phyloP scores from a whole-genome alignment of 495 filamentous ascomycete species.

The Aspergillus bertholletiae region DNA sequence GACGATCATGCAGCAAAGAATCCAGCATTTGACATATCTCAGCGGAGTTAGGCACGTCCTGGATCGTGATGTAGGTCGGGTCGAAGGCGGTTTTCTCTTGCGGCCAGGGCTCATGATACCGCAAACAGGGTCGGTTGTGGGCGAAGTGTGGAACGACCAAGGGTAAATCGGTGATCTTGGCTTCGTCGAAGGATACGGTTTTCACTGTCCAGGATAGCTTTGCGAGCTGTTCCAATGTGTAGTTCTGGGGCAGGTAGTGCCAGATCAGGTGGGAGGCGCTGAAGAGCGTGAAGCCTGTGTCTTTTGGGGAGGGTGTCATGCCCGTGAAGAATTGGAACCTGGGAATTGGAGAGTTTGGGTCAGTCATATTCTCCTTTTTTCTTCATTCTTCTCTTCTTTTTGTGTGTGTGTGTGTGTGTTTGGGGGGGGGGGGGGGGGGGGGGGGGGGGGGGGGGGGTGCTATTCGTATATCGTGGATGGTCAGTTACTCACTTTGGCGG shows the following conservation, averaged over 20 bases:
- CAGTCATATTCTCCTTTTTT: too few relatives aligned
- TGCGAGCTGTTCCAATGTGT: conserved; percentile 35
- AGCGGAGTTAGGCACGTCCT: conserved; percentile 31
- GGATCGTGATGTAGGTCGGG: conserved; percentile 41
- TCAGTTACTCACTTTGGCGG: conserved; percentile 19
- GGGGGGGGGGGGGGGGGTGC: too few relatives aligned
- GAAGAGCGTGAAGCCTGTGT: conserved; percentile 50
- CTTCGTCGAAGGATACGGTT: conserved; percentile 37
- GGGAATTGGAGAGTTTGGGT: not conserved
- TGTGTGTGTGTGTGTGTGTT: too few relatives aligned
- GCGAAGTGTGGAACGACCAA: conserved; percentile 48
- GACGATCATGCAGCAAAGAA: conserved; percentile 43
- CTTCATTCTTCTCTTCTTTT: too few relatives aligned
- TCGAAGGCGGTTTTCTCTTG: conserved; percentile 45
- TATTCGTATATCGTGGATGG: too few relatives aligned
- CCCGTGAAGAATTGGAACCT: conserved; percentile 52
- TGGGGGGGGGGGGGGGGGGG: too few relatives aligned
- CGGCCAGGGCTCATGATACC: conserved; percentile 55
- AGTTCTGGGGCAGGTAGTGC: conserved; percentile 40
- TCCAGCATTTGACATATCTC: conserved; percentile 26
- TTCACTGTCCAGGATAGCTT: conserved; percentile 39
- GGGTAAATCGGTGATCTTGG: conserved; percentile 37
- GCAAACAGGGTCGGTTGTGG: conserved; percentile 40
- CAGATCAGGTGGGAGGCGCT: conserved; percentile 48
- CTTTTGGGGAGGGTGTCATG: conserved; percentile 41